These are phyloP conservation scores for Botrytis fragariae DNA, from an alignment of 2,329 filamentous ascomycete genomes.

Conservation along the genomic window DNA sequence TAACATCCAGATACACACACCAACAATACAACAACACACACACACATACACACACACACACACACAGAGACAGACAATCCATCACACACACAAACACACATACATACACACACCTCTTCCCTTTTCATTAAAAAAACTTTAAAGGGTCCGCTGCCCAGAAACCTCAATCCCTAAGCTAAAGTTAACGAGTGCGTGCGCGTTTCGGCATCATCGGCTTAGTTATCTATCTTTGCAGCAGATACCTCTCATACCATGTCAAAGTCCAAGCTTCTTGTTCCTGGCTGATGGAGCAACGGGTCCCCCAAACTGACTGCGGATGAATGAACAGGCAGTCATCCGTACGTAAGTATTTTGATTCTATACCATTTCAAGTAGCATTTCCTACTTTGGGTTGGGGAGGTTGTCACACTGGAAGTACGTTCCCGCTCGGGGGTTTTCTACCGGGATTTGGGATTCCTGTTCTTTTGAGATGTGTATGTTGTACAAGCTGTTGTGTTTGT, in stretches of 20 bases:
- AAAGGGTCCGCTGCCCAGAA: conserved; percentile 1
- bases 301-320: neutral
- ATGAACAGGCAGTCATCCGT: neutral
- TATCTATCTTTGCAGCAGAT: neutral
- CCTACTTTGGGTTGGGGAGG: neutral
- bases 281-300: neutral
- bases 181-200: neutral
- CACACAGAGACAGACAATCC: neutral
- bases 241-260: neutral
- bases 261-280: conserved; percentile 13
- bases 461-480: neutral
- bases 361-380: neutral
- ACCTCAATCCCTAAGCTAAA: neutral
- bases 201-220: neutral
- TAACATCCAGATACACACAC: neutral
- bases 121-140: neutral
- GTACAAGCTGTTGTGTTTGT: neutral
- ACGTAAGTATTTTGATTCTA: neutral
- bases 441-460: neutral
- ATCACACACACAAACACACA: neutral
- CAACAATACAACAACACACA: too few species aligned
- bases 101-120: neutral
- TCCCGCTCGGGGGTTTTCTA: conserved; percentile 3
- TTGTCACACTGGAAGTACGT: neutral
- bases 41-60: too few species aligned